Base-by-base conservation (phyloP, 257 asterid species). In the Schizonepeta tenuifolia region DNA sequence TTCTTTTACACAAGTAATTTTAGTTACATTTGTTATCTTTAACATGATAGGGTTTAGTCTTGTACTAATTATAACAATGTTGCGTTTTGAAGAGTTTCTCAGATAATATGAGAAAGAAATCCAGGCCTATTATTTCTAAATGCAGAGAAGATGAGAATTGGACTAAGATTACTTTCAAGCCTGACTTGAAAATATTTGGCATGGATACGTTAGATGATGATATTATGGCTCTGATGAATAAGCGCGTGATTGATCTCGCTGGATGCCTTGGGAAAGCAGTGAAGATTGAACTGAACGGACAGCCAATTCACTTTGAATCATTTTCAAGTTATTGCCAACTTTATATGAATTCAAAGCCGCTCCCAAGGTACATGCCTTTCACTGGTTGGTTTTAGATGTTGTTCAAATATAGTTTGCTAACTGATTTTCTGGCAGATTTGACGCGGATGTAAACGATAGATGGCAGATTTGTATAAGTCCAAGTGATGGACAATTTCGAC, bases 401-500 rank as follows among this genome's bases (percentile, higher is more conserved):
- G 59, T 72, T 46, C 6, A 35, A 33, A 43, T n/a, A 22, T 21
- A 35, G 36, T 17, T 67, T 43, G 43, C 28, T 55, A 18, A 54
- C 65, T 62, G 13, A 67, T 49, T 40, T 38, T 38, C 49, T 24
- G 57, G 43, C 89, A 94, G 98, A 73, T 87, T 88, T 71, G 87
- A 80, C 62, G 95, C 88, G 60, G 87, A 85, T 78, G 98, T 86
- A 14, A 90, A 86, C 51, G 90, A 70, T 1, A 88, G 98, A 81
- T 95, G 99, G 98, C 97, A 95, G 79, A 68, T 95, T 51, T 92
- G 94, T 64, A 83, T 88, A 12, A 90, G 97, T 82, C 81, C 89
- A 70, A 92, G 99, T 72, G 98, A 95, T 72, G 99, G 99, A 66
- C 98, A 91, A 22, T 95, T 92, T 79, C 97, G 92, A 60, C 98